phyloP scores from a whole-genome alignment of 78 protist genomes.

The Dictyostelium brefeldianum region DNA sequence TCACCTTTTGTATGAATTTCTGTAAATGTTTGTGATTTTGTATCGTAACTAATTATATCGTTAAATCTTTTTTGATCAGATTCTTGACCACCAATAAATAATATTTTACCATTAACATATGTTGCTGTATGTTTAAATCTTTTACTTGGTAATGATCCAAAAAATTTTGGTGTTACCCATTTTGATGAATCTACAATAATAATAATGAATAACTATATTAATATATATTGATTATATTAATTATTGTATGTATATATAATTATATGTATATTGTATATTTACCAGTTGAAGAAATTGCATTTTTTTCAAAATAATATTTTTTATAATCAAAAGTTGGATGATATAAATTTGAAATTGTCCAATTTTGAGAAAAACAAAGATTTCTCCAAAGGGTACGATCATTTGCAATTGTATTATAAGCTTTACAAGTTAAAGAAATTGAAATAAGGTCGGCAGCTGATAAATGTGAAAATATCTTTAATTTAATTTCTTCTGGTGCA shows the following conservation, averaged over 20 bases:
- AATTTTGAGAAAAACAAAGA: background rate
- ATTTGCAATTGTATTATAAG: slow-evolving; percentile 20
- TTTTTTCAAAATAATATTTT: slow-evolving; percentile 58
- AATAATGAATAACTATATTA: background rate
- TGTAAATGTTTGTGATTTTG: slow-evolving; percentile 49
- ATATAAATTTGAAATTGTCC: slow-evolving; percentile 31
- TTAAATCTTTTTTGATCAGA: slow-evolving; percentile 72
- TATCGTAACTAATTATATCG: slow-evolving; percentile 71
- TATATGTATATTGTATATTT: too few species aligned
- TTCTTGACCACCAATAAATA: slow-evolving; percentile 83
- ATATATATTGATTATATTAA: background rate
- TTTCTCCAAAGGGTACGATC: slow-evolving; percentile 71
- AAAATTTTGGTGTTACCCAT: slow-evolving; percentile 53
- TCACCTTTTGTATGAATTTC: slow-evolving; percentile 65
- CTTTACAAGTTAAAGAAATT: background rate
- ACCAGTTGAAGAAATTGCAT: slow-evolving; percentile 24
- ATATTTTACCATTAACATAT: slow-evolving; percentile 41
- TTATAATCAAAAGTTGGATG: slow-evolving; percentile 59
- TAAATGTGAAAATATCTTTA: slow-evolving; percentile 19
- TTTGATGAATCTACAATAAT: slow-evolving; percentile 2
- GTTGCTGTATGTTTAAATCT: slow-evolving; percentile 81
- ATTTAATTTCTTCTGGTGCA: slow-evolving; percentile 50
- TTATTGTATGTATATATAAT: too few species aligned
- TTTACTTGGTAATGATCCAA: slow-evolving; percentile 63
- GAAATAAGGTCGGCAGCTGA: slow-evolving; percentile 17